phyloP scores from a whole-genome alignment of 148 eudicot species.

The Diospyros kaki region DNA sequence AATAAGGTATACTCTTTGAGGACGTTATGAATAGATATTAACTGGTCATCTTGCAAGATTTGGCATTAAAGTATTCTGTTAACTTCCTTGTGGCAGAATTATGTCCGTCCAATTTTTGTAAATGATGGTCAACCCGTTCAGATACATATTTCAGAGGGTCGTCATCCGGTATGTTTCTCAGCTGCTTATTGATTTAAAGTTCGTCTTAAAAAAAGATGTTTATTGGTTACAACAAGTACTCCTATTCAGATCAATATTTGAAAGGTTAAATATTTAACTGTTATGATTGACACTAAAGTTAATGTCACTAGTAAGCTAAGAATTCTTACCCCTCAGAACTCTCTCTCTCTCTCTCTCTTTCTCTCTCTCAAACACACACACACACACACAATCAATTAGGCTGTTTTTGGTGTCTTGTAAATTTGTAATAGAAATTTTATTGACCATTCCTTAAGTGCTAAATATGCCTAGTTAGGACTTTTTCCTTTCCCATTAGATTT shows the following conservation, averaged over 20 bases:
- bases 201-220: background rate
- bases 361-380: no score
- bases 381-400: background rate
- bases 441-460: background rate
- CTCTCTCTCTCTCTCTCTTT: no score
- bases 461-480: background rate
- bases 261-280: background rate
- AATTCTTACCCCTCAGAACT: background rate
- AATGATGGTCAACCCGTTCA: constrained; percentile 64
- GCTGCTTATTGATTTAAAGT: background rate
- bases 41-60: constrained; percentile 5
- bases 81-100: constrained; percentile 46
- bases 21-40: background rate
- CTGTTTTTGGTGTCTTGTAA: background rate
- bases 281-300: background rate
- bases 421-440: background rate
- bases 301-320: background rate
- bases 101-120: constrained; percentile 76
- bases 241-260: background rate
- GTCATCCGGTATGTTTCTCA: constrained; percentile 71
- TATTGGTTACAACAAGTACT: background rate
- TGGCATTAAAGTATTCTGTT: background rate
- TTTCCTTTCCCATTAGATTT: background rate
- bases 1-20: constrained; percentile 47
- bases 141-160: constrained; percentile 67